Conservation (phyloP, 495 filamentous ascomycete species). For the Podospora didyma region DNA sequence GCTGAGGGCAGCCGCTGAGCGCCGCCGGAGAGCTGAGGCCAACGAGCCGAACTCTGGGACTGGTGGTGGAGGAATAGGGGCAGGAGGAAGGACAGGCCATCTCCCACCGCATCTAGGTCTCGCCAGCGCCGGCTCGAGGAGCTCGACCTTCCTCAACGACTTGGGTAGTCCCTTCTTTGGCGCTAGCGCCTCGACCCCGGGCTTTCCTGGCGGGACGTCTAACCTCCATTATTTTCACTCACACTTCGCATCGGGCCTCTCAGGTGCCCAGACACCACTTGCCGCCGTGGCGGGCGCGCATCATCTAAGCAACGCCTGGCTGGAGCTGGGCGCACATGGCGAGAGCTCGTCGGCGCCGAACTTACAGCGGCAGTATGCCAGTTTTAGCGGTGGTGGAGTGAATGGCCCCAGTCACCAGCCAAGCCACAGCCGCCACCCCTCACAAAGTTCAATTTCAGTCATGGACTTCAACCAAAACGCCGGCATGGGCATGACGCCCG, state of each 20-base stretch:
- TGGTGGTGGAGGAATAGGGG: conserved; percentile 9
- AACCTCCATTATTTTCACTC: conserved; percentile 91
- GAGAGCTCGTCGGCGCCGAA: conserved; percentile 28
- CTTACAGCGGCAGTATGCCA: conserved; percentile 15
- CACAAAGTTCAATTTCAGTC: conserved; percentile 42
- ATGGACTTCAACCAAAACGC: conserved; percentile 26
- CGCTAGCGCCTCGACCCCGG: conserved; percentile 65
- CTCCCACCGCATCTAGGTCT: conserved; percentile 35
- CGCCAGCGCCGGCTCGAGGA: conserved; percentile 18
- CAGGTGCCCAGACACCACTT: conserved; percentile 81
- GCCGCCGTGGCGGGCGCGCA: conserved; percentile 74
- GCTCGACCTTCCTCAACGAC: conserved; percentile 42
- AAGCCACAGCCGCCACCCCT: conserved; percentile 38
- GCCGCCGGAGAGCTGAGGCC: conserved; percentile 31
- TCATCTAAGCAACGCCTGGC: conserved; percentile 37
- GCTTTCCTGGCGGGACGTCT: conserved; percentile 79
- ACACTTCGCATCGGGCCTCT: conserved; percentile 70
- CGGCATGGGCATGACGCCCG: neutral
- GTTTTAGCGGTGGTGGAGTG: conserved; percentile 4
- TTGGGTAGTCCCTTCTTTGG: conserved; percentile 62
- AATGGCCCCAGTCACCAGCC: conserved; percentile 10
- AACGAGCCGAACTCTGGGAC: neutral
- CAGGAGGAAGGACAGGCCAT: conserved; percentile 1
- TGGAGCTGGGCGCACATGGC: conserved; percentile 37
- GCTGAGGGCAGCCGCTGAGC: conserved; percentile 38